A percentile compares a stretch with the other conserved stretches of the same genome.
Conservation (phyloP, 148 eudicot genomes). For the Vaccinium corymbosum region DNA sequence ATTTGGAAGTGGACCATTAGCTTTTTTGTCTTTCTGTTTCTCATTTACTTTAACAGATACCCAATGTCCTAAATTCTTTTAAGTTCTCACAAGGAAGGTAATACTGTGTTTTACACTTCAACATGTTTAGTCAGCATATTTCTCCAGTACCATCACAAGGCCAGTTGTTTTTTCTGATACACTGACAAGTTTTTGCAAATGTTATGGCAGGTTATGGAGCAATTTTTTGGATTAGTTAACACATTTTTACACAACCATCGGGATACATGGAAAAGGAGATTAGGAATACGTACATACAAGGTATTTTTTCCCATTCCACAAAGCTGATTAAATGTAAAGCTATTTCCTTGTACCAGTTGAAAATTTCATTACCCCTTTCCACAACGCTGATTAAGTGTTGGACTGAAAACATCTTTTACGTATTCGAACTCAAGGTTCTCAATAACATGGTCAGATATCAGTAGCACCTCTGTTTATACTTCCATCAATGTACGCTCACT, state of each 20-base stretch:
- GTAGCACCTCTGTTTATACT: not conserved
- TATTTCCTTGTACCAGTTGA: conserved; percentile 3
- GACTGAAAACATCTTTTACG: not conserved
- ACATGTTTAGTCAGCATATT: conserved; percentile 3
- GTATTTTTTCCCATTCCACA: conserved; percentile 30
- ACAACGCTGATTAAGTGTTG: not conserved
- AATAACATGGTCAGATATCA: not conserved
- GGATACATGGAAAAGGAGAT: conserved; percentile 85
- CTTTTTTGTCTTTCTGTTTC: not conserved
- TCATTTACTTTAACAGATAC: not conserved
- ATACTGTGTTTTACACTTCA: not conserved
- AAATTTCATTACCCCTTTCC: not conserved
- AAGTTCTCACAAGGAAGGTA: not conserved
- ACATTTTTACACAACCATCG: conserved; percentile 86
- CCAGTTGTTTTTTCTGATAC: not conserved
- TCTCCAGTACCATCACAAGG: not conserved
- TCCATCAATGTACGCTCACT: not conserved
- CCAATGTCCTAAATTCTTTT: not conserved
- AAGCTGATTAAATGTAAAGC: not conserved
- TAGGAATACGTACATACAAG: conserved; percentile 96
- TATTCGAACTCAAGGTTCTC: not conserved
- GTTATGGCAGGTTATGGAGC: conserved; percentile 89
- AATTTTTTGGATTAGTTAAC: conserved; percentile 92
- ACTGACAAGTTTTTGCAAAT: not conserved
- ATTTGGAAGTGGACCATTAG: not conserved